Base-by-base conservation (phyloP, 176 grass and related monocot species). In the Aegilops umbellulata region DNA sequence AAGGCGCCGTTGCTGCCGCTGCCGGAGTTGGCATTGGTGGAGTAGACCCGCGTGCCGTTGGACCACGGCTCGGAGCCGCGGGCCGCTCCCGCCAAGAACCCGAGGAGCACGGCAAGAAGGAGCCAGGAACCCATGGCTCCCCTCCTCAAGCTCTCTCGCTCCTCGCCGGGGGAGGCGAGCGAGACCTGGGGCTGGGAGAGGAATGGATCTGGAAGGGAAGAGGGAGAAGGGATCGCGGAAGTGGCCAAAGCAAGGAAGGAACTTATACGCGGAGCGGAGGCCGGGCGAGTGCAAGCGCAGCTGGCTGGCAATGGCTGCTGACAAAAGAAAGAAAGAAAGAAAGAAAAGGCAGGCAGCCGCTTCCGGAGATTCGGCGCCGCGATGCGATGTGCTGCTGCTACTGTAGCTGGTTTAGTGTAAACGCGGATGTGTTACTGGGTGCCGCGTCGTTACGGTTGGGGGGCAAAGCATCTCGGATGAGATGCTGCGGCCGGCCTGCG, bases 181-280 rank as follows among this genome's bases (percentile, higher is more conserved):
- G 60, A 60, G 53, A 20, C 38, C 24, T 57, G 32, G 13, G 72
- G 4, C 19, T 69, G 32, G 19, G 53, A 14, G 71, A 77, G 29
- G 66, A 74, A 66, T 51, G 90, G 90, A 95, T 95, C 93, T 95
- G 83, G 55, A n/a, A n/a, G n/a, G n/a, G n/a, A n/a, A 12, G 65
- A 55, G 27, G 51, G 19, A 42, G 71, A 76, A 70, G 22, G 30
- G 39, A 77, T 60, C 49, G 76, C 68, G 60, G 89, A 80, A 61
- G 81, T 65, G 77, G 62, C 62, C 81, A 88, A 91, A 84, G 85
- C 29, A 0, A 76, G 74, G 15, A 68, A 81, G 57, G 63, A 82
- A 89, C 78, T 88, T 92, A 82, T 86, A 90, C 87, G 75, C 82
- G 22, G 82, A 27, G 39, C n/a, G n/a, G 42, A 4, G 76, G 39